Evolutionary conservation across 1,284 basidiomycete species (phyloP).

Genomic region (Cutaneotrichosporon dermatis): DNA sequence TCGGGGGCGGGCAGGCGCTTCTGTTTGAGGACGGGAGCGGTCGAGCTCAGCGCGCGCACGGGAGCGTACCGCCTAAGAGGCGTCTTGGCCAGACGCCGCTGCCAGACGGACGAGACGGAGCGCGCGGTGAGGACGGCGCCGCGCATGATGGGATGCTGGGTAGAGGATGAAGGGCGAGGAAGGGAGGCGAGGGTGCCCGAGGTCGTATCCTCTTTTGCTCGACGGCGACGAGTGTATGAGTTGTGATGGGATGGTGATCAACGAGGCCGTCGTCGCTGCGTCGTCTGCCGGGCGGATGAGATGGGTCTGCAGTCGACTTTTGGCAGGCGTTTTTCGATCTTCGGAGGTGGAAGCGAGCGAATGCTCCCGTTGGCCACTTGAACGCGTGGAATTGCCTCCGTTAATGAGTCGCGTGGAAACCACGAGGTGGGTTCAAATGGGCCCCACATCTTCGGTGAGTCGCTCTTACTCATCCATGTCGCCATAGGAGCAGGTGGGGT

Average conservation of each 20-base stretch:
- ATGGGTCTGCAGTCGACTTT: constrained; percentile 1
- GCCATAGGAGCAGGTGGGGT: no score
- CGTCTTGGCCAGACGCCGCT: constrained; percentile 28
- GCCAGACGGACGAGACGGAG: constrained; percentile 20
- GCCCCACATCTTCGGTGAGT: no score
- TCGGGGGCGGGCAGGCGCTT: background rate
- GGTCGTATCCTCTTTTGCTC: background rate
- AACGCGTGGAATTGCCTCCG: background rate
- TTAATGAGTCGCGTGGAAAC: no score
- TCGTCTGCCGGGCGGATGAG: background rate
- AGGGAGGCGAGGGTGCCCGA: no score
- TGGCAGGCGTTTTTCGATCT: constrained; percentile 1
- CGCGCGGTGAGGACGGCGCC: constrained; percentile 12
- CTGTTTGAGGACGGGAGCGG: constrained; percentile 8
- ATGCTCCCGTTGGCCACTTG: background rate
- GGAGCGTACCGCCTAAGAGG: constrained; percentile 10
- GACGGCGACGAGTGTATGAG: background rate
- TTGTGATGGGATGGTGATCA: background rate
- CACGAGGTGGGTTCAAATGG: no score
- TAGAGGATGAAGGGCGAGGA: background rate
- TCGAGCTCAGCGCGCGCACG: constrained; percentile 6
- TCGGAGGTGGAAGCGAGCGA: background rate
- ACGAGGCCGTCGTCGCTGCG: background rate
- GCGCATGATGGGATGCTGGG: background rate
- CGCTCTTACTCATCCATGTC: no score